Evolutionary conservation across 2,329 filamentous ascomycete genomes (phyloP), one percentile per base, ranked within the genome.

Genomic region (Exophiala xenobiotica): DNA sequence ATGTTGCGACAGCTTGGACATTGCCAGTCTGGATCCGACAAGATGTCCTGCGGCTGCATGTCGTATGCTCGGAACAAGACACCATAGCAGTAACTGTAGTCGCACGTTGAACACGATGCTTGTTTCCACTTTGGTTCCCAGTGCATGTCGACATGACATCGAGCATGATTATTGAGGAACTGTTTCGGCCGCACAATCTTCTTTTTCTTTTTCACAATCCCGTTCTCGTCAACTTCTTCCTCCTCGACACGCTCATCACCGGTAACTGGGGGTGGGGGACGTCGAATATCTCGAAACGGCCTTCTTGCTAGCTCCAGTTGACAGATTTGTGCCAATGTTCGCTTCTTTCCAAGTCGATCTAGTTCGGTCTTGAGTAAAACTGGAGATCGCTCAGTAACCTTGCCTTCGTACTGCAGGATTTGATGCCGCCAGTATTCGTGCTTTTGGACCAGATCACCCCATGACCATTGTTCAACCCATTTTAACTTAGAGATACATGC

Each of bases 401-500:
- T 86, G 33, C 84, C 83, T 58, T 88, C 83, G 56, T 88, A 83
- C 43, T 82, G 78, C 44, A 95, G 83, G 24, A 96, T 83, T 68
- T 90, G 82, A 14, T 80, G 78, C 31, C 90, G 82, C 90, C 92
- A 99, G 2, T 74, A 73, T 57, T 96, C 91, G 66, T 97, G 90
- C 53, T 87, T 86, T 44, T 83, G 76, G 0, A 83, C 76, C 8
- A 99, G 75, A 11, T 90, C 83, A 35, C 82, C 78, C 91, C 91
- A 97, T 9, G 81, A 75, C 79, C 91, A 96, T 66, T 97, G 93
- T 66, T 99, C 91, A 44, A 89, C 90, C 91, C 92, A 99, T 54
- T 81, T 83, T 8, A 96, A 79, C 8, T 83, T 84, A 3, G 91
- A 95, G 44, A 95, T 80, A 64, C 93, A 99, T 2, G 81, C 82